These are phyloP conservation scores for Blastomyces parvus DNA, from an alignment of 2,329 filamentous ascomycete species.

Conservation along the genomic window DNA sequence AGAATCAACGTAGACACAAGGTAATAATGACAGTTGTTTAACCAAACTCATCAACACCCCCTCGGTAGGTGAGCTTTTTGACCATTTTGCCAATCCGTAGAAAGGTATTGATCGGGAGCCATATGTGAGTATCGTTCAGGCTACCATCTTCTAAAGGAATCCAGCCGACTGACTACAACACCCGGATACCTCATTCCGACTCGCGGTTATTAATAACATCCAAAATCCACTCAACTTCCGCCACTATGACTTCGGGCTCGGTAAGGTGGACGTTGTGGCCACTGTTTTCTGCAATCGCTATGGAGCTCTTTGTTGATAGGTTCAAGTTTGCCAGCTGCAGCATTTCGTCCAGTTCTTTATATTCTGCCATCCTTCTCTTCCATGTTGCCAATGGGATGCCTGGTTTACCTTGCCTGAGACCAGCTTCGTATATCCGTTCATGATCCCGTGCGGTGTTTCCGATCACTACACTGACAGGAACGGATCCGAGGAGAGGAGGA, in stretches of 20 bases:
- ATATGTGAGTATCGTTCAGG: neutral
- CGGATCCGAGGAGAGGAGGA: conserved; percentile 1
- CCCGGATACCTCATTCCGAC: neutral
- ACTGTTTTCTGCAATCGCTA: neutral
- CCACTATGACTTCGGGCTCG: conserved; percentile 1
- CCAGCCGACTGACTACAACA: neutral
- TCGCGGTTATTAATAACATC: neutral
- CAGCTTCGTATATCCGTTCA: conserved; percentile 1
- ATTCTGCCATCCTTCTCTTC: neutral
- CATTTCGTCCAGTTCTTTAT: neutral
- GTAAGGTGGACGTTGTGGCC: conserved; percentile 5
- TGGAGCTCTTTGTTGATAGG: neutral
- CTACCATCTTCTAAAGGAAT: neutral
- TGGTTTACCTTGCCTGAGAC: neutral
- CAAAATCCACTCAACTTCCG: conserved; percentile 2
- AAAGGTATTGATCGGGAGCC: neutral
- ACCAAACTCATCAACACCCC: neutral
- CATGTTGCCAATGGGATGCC: neutral
- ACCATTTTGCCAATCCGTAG: neutral
- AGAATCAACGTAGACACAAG: neutral
- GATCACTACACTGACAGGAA: conserved; percentile 3
- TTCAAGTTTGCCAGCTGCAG: neutral
- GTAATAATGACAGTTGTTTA: neutral
- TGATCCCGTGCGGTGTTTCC: neutral
- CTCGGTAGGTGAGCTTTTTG: neutral